Evolutionary conservation across 345 rosid genomes (phyloP).

Genomic region (Murraya paniculata): DNA sequence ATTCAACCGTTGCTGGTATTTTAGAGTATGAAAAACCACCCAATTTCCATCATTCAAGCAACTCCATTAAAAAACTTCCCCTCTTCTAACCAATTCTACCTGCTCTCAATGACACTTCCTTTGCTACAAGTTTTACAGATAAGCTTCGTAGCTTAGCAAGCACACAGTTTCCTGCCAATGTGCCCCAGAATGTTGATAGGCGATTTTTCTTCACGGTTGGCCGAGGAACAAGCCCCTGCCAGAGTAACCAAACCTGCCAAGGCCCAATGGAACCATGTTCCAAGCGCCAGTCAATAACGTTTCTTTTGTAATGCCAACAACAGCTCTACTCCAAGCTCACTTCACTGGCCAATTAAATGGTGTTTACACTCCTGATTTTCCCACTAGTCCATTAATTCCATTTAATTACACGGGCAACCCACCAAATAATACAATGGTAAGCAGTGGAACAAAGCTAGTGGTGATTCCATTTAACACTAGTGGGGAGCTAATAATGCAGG

Average conservation of each 20-base stretch:
- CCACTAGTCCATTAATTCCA: conserved; percentile 36
- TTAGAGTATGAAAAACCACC: conserved; percentile 33
- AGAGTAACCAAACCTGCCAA: conserved; percentile 56
- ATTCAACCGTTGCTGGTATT: conserved; percentile 40
- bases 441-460: conserved; percentile 58
- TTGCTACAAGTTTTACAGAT: conserved; percentile 39
- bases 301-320: conserved; percentile 57
- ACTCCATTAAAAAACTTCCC: conserved; percentile 36
- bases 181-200: conserved; percentile 52
- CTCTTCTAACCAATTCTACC: conserved; percentile 52
- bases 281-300: conserved; percentile 61
- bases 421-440: conserved; percentile 59
- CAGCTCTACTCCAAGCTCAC: conserved; percentile 68
- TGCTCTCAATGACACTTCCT: conserved; percentile 54
- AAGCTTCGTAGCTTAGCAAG: conserved; percentile 52
- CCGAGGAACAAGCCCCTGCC: conserved; percentile 60
- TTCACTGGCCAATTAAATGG: conserved; percentile 45
- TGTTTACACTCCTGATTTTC: conserved; percentile 49
- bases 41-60: conserved; percentile 20
- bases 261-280: conserved; percentile 71
- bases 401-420: conserved; percentile 64
- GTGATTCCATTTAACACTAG: conserved; percentile 57
- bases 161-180: conserved; percentile 50
- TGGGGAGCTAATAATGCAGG: conserved; percentile 69
- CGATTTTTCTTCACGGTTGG: conserved; percentile 61